These are phyloP conservation scores for Penicillium simplicissimum DNA, from an alignment of 495 filamentous ascomycete genomes.

Conservation along the genomic window DNA sequence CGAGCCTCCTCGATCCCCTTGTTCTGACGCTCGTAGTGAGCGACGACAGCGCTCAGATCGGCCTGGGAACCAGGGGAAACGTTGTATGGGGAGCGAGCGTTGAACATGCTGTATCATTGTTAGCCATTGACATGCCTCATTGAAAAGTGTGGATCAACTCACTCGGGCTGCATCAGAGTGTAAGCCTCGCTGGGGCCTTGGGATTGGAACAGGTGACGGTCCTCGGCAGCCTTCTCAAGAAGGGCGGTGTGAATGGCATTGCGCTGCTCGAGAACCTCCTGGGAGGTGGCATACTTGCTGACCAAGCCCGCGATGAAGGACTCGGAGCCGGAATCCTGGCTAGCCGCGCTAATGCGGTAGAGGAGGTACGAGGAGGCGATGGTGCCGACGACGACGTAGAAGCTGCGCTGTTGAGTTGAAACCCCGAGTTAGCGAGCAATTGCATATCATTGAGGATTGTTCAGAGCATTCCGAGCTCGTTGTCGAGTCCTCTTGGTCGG, in stretches of 20 bases:
- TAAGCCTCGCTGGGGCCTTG: constrained; percentile 46
- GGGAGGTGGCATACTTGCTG: constrained; percentile 48
- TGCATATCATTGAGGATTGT: constrained; percentile 11
- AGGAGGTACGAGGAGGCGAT: constrained; percentile 58
- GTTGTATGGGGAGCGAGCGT: constrained; percentile 62
- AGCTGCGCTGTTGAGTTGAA: constrained; percentile 52
- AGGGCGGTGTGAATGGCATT: constrained; percentile 64
- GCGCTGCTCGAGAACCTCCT: constrained; percentile 55
- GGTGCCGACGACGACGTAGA: constrained; percentile 63
- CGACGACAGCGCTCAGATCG: constrained; percentile 61
- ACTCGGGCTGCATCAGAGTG: constrained; percentile 69
- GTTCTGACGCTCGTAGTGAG: constrained; percentile 62
- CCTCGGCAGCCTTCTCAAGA: constrained; percentile 68
- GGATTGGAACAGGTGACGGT: constrained; percentile 66
- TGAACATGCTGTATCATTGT: constrained; percentile 39
- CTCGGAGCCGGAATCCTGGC: constrained; percentile 48
- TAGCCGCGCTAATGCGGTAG: constrained; percentile 51
- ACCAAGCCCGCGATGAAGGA: constrained; percentile 61
- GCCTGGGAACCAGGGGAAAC: constrained; percentile 60
- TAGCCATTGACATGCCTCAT: background rate
- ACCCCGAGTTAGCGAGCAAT: constrained; percentile 23
- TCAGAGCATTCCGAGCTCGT: constrained; percentile 12
- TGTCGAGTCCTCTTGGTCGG: constrained; percentile 9
- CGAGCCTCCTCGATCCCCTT: constrained; percentile 52
- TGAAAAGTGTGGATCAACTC: constrained; percentile 33